Evolutionary conservation across 2,329 filamentous ascomycete species (phyloP).

Genomic region (Aspergillus fijiensis): DNA sequence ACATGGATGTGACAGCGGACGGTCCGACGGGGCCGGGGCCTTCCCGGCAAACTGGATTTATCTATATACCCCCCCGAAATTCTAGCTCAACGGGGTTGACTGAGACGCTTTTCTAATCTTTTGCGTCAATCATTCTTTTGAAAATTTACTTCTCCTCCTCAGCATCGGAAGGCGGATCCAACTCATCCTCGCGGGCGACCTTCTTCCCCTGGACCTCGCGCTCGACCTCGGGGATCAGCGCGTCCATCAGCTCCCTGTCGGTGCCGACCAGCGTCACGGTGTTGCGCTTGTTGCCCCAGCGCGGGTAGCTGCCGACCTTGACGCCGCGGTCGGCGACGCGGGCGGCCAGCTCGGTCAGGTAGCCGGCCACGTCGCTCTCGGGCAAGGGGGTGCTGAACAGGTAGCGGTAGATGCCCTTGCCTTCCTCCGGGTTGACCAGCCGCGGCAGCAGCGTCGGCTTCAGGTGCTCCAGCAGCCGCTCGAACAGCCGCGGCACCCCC

Average conservation of each 20-base stretch:
- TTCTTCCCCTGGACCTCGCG: slow-evolving; percentile 71
- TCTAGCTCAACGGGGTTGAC: too few species aligned
- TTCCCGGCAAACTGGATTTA: too few species aligned
- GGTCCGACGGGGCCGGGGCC: too few species aligned
- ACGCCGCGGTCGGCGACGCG: slow-evolving; percentile 73
- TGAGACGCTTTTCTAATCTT: too few species aligned
- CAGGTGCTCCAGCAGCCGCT: slow-evolving; percentile 72
- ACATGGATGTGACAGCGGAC: too few species aligned
- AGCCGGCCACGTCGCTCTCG: slow-evolving; percentile 82
- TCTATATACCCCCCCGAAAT: too few species aligned
- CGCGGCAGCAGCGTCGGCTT: slow-evolving; percentile 70
- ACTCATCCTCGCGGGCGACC: slow-evolving; percentile 69
- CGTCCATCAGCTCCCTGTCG: slow-evolving; percentile 75
- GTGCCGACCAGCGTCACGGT: slow-evolving; percentile 83
- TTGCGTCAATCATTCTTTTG: not conserved
- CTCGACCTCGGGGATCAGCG: slow-evolving; percentile 74
- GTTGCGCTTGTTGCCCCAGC: slow-evolving; percentile 84
- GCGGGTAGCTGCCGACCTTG: slow-evolving; percentile 93
- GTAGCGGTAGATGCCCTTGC: slow-evolving; percentile 74
- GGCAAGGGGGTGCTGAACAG: slow-evolving; percentile 83
- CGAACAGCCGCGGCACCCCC: slow-evolving; percentile 82
- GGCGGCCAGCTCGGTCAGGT: slow-evolving; percentile 74
- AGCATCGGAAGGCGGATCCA: slow-evolving; percentile 51
- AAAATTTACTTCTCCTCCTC: slow-evolving; percentile 14
- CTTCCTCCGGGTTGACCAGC: slow-evolving; percentile 69